These are phyloP conservation scores for Jamesozyma piceae DNA, from an alignment of 805 yeast species.

Conservation along the genomic window DNA sequence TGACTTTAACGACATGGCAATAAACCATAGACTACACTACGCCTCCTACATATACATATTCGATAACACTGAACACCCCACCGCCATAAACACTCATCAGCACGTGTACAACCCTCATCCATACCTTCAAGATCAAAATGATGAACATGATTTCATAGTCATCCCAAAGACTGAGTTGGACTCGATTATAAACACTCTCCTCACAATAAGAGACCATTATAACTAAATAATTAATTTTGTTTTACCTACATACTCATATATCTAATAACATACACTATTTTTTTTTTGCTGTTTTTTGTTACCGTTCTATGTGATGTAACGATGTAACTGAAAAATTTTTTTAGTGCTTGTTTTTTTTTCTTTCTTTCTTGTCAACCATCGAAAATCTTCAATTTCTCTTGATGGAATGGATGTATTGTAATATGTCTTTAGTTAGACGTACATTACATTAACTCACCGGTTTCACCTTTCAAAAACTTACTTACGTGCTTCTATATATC, in stretches of 20 bases:
- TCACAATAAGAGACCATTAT: not conserved
- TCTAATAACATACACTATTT: too few species aligned
- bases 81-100: not conserved
- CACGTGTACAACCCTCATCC: not conserved
- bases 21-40: not conserved
- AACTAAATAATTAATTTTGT: too few species aligned
- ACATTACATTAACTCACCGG: too few species aligned
- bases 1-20: not conserved
- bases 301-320: too few species aligned
- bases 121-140: not conserved
- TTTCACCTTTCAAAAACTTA: too few species aligned
- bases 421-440: too few species aligned
- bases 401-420: too few species aligned
- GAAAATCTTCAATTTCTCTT: not conserved
- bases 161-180: not conserved
- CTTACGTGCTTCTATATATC: too few species aligned
- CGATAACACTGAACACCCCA: not conserved
- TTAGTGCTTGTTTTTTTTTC: too few species aligned
- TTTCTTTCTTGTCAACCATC: too few species aligned
- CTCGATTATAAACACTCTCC: not conserved
- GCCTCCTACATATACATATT: not conserved
- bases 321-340: not conserved
- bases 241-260: too few species aligned
- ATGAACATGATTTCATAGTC: not conserved
- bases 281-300: too few species aligned